Evolutionary conservation across 192 early-diverging fungal species (phyloP).

Genomic region (Coemansia pectinata): DNA sequence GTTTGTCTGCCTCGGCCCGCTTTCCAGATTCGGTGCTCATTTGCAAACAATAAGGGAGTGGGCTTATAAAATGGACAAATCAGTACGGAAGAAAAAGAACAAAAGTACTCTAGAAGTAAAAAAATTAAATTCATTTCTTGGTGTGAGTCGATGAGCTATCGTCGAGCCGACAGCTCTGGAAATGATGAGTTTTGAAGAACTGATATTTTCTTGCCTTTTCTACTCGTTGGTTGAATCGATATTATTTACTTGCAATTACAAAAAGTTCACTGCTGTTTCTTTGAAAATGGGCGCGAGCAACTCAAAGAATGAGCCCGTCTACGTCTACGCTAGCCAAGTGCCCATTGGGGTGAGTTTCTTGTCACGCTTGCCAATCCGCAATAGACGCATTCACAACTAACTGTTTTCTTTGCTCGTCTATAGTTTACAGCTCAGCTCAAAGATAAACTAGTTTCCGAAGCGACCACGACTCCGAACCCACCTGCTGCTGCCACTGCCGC

Average conservation of each 20-base stretch:
- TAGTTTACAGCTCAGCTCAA: constrained; percentile 47
- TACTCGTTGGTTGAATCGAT: background rate
- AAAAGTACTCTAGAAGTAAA: background rate
- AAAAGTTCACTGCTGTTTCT: background rate
- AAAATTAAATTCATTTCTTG: background rate
- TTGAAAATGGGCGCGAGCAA: constrained; percentile 48
- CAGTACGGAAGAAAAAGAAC: background rate
- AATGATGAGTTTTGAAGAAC: background rate
- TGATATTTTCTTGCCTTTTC: background rate
- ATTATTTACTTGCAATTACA: background rate
- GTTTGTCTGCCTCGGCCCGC: background rate
- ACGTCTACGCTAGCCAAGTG: constrained; percentile 40
- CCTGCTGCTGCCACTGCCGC: background rate
- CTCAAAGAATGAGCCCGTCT: constrained; percentile 48
- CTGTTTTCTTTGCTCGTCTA: background rate
- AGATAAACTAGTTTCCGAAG: constrained; percentile 32
- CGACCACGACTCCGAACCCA: background rate
- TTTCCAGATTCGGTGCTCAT: background rate
- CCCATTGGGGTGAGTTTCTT: constrained; percentile 47
- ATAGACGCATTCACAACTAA: background rate
- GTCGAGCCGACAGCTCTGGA: background rate
- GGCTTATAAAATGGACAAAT: background rate
- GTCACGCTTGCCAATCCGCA: background rate
- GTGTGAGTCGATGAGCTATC: background rate
- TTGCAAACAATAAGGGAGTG: background rate